Evolutionary conservation across 1,139 yeast species (phyloP).

Genomic region (Taphrina deformans): DNA sequence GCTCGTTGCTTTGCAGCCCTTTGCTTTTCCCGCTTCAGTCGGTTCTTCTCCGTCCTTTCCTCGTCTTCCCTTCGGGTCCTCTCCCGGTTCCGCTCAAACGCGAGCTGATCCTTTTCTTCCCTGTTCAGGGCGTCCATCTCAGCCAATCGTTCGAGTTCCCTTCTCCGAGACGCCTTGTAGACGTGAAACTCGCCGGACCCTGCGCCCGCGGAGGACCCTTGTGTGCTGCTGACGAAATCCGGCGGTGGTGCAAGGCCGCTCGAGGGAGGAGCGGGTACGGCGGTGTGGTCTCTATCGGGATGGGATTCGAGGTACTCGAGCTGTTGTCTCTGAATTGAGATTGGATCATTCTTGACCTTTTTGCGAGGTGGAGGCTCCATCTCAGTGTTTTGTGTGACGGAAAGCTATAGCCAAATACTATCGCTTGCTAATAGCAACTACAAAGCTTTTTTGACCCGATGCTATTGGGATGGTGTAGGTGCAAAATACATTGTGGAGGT

Average conservation of each 20-base stretch:
- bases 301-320: conserved; percentile 13
- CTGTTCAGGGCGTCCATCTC: conserved; percentile 42
- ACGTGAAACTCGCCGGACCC: conserved; percentile 49
- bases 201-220: conserved; percentile 48
- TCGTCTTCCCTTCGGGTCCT: conserved; percentile 39
- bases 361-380: conserved; percentile 18
- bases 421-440: too few relatives aligned
- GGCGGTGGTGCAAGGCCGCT: conserved; percentile 35
- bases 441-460: too few relatives aligned
- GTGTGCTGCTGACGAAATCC: conserved; percentile 40
- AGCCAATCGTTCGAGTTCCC: conserved; percentile 43
- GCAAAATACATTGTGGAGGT: neutral
- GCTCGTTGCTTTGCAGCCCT: conserved; percentile 13
- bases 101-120: conserved; percentile 40
- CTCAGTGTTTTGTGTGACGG: too few relatives aligned
- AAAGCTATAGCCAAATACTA: too few relatives aligned
- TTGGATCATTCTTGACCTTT: conserved; percentile 13
- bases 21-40: conserved; percentile 39
- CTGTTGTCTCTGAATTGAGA: conserved; percentile 14
- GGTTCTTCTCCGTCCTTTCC: conserved; percentile 43
- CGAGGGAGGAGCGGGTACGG: neutral
- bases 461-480: too few relatives aligned
- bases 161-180: conserved; percentile 45
- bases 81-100: conserved; percentile 41
- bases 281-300: conserved; percentile 9